Percentiles rank a stretch among this genome's conserved stretches.
These are phyloP conservation scores for Pontederia paniculata DNA, from an alignment of 176 grass and related monocot genomes.

Conservation along the genomic window DNA sequence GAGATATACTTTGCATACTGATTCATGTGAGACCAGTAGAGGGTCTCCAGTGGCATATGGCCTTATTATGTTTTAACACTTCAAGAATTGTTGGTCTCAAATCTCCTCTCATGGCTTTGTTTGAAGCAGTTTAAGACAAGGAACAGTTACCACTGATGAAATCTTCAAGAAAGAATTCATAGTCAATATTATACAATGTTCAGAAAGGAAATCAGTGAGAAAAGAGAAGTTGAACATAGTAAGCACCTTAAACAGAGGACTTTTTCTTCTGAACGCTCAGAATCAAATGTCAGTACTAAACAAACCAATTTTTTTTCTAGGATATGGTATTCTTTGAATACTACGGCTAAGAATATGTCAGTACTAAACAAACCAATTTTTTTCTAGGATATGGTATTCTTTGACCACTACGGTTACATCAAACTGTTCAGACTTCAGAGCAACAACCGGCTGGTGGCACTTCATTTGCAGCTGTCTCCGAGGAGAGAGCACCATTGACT, in stretches of 20 bases:
- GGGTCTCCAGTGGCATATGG: no score
- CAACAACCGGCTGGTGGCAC: slow-evolving; percentile 72
- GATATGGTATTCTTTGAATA: no score
- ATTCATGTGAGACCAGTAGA: no score
- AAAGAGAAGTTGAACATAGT: not conserved
- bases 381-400: slow-evolving; percentile 29
- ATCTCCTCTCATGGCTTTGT: slow-evolving; percentile 93
- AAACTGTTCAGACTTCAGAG: slow-evolving; percentile 70
- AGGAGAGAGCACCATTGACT: slow-evolving; percentile 41
- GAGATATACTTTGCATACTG: no score
- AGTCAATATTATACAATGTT: not conserved
- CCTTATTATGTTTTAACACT: no score
- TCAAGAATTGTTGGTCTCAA: slow-evolving; percentile 59
- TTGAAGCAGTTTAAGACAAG: slow-evolving; percentile 77
- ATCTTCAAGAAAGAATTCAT: slow-evolving; percentile 32
- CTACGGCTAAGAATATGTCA: no score
- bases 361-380: no score
- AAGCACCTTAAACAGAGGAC: slow-evolving; percentile 81
- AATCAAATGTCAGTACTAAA: slow-evolving; percentile 52
- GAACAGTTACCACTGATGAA: slow-evolving; percentile 48
- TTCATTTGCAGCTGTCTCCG: slow-evolving; percentile 85
- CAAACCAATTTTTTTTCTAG: no score
- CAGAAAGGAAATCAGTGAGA: not conserved
- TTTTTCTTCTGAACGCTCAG: slow-evolving; percentile 70
- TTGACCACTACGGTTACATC: slow-evolving; percentile 66